Percentiles rank a stretch among this genome's conserved stretches.
phyloP scores from a whole-genome alignment of 78 protist species.

The Bigelowiella natans region DNA sequence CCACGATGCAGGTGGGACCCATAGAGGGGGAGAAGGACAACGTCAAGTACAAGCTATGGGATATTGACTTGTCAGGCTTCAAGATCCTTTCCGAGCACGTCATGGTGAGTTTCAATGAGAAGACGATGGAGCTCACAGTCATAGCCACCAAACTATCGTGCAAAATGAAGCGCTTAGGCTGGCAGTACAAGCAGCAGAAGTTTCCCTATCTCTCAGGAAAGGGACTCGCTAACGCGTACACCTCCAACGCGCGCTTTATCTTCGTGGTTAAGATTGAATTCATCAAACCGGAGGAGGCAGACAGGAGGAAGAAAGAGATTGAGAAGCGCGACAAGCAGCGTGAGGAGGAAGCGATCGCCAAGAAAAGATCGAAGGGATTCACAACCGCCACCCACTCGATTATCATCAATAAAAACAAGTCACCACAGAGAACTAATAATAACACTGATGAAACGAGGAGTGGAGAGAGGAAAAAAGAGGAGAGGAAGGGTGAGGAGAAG shows the following conservation, averaged over 20 bases:
- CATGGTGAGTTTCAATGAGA: background rate
- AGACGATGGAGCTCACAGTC: background rate
- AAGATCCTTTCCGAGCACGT: background rate
- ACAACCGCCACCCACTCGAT: background rate
- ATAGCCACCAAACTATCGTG: background rate
- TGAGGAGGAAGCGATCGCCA: background rate
- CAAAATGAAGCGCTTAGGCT: background rate
- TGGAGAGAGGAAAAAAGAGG: too few relatives aligned
- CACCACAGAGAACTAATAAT: too few relatives aligned
- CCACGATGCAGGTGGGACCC: background rate
- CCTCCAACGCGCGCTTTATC: background rate
- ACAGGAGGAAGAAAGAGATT: background rate
- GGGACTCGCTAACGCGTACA: background rate
- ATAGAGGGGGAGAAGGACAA: background rate
- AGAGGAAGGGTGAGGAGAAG: too few relatives aligned
- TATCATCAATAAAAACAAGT: too few relatives aligned
- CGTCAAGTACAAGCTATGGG: background rate
- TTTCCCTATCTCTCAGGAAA: background rate
- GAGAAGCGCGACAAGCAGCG: background rate
- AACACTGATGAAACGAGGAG: too few relatives aligned
- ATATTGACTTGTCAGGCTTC: background rate
- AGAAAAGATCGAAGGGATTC: background rate
- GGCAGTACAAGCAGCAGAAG: background rate
- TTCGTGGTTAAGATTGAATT: background rate
- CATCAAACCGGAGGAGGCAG: background rate